A percentile compares a stretch with the other conserved stretches of the same genome.
Conservation (phyloP, 805 yeast genomes). For the Myxozyma lipomycoides region DNA sequence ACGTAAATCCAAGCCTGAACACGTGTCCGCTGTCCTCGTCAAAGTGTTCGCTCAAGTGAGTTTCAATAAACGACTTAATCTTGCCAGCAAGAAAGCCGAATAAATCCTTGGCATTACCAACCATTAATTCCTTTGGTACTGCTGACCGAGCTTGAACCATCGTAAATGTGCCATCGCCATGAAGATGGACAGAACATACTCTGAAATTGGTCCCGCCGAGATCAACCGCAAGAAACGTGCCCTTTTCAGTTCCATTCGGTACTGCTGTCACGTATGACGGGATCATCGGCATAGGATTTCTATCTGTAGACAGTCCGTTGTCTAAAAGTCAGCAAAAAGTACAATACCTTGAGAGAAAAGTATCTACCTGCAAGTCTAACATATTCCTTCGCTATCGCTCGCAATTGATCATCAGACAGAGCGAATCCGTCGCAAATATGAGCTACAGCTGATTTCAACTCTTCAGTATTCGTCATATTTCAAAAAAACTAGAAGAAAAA, state of each 20-base stretch:
- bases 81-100: constrained; percentile 73
- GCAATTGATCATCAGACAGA: constrained; percentile 22
- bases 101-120: constrained; percentile 60
- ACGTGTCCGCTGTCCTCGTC: constrained; percentile 34
- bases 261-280: constrained; percentile 83
- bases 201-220: constrained; percentile 95
- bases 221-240: constrained; percentile 84
- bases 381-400: constrained; percentile 30
- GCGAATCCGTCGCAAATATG: constrained; percentile 6
- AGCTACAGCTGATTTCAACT: not conserved
- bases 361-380: constrained; percentile 20
- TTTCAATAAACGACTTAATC: constrained; percentile 58
- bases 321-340: constrained; percentile 31
- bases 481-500: too few relatives aligned
- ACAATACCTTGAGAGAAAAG: too few relatives aligned
- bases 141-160: constrained; percentile 72
- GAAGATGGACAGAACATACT: constrained; percentile 77
- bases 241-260: constrained; percentile 82
- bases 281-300: constrained; percentile 59
- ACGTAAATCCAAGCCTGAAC: constrained; percentile 85
- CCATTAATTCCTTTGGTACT: constrained; percentile 74
- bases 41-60: constrained; percentile 55
- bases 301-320: constrained; percentile 33
- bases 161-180: constrained; percentile 62
- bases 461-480: not conserved